Conservation (phyloP, 2,329 filamentous ascomycete genomes). For the Fusarium brachygibbosum region DNA sequence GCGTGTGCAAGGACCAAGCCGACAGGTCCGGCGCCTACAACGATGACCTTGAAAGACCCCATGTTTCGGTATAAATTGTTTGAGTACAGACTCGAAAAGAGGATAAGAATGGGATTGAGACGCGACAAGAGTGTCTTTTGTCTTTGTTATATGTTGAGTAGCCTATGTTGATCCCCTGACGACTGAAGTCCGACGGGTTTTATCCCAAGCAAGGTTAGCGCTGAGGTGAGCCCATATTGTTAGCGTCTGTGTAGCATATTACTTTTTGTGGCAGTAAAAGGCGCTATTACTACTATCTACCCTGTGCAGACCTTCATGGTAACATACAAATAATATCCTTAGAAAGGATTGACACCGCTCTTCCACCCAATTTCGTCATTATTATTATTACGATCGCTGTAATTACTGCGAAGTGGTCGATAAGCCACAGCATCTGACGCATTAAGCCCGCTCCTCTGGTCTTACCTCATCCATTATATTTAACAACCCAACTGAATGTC, state of each 20-base stretch:
- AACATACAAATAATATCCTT: background rate
- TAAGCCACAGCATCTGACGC: too few species aligned
- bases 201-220: background rate
- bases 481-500: too few species aligned
- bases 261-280: background rate
- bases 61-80: background rate
- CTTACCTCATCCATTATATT: too few species aligned
- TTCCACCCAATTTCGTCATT: background rate
- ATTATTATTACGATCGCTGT: background rate
- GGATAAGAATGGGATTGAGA: background rate
- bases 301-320: background rate
- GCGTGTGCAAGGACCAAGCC: slow-evolving; percentile 29
- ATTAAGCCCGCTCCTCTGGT: too few species aligned
- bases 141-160: slow-evolving; percentile 1
- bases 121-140: background rate
- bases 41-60: slow-evolving; percentile 26
- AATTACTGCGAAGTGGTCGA: too few species aligned
- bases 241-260: background rate
- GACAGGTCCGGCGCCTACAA: slow-evolving; percentile 26
- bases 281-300: too few species aligned
- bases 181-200: slow-evolving; percentile 3
- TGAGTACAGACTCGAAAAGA: background rate
- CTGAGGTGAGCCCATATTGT: slow-evolving; percentile 1
- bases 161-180: background rate
- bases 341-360: background rate